phyloP scores from a whole-genome alignment of 108 stramenopile genomes.

The Craspedostauros australis region DNA sequence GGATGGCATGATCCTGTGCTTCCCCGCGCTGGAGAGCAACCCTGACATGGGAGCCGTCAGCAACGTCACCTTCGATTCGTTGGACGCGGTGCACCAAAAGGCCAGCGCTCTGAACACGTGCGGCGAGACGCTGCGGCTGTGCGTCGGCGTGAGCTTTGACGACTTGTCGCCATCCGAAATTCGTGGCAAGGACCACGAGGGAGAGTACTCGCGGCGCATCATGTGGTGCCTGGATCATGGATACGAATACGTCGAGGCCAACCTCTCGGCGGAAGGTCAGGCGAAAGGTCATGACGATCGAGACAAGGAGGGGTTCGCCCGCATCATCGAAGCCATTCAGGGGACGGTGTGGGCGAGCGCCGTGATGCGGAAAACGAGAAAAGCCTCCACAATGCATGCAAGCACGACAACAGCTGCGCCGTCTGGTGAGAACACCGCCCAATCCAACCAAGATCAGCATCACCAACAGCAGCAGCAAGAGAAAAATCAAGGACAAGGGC shows the following conservation, averaged over 20 bases:
- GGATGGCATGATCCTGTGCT: slow-evolving; percentile 77
- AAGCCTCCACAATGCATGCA: slow-evolving; percentile 11
- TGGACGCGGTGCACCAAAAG: slow-evolving; percentile 27
- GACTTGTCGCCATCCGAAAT: slow-evolving; percentile 27
- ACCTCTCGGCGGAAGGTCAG: slow-evolving; percentile 48
- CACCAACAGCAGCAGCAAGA: not conserved
- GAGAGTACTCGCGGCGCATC: slow-evolving; percentile 72
- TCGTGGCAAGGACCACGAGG: slow-evolving; percentile 37
- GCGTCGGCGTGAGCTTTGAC: slow-evolving; percentile 44
- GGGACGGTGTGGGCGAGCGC: slow-evolving; percentile 77
- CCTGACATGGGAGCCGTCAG: slow-evolving; percentile 24
- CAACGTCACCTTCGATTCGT: slow-evolving; percentile 66
- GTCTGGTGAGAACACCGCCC: not conserved
- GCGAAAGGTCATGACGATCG: slow-evolving; percentile 64
- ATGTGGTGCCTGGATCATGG: slow-evolving; percentile 85
- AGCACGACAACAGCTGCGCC: slow-evolving; percentile 3
- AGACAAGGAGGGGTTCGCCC: slow-evolving; percentile 85
- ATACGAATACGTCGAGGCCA: slow-evolving; percentile 78
- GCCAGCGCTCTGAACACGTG: slow-evolving; percentile 21
- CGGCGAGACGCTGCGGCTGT: slow-evolving; percentile 70
- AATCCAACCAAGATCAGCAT: not conserved
- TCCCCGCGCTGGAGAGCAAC: slow-evolving; percentile 38
- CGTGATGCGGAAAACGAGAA: slow-evolving; percentile 40
- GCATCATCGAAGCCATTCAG: slow-evolving; percentile 73
- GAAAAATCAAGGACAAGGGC: slow-evolving; percentile 3